Percentiles rank a stretch among this genome's conserved stretches.
Evolutionary conservation across 768 basidiomycete species (phyloP).

Genomic region (Kwoniella sp.): DNA sequence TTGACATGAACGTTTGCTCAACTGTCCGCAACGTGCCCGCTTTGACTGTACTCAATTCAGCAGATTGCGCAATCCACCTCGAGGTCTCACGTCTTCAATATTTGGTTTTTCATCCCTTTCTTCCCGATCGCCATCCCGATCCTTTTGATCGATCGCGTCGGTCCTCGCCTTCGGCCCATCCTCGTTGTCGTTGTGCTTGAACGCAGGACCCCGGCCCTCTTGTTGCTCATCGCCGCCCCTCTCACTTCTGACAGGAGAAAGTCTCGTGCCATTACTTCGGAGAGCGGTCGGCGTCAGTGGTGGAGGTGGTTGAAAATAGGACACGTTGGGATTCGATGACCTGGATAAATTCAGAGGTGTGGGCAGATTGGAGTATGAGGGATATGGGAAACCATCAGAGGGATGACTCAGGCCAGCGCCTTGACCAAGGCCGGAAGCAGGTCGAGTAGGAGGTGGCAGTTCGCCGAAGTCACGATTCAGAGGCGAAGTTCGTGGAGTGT

Average conservation of each 20-base stretch:
- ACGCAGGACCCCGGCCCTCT: not conserved
- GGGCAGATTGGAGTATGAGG: not conserved
- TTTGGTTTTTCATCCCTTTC: not conserved
- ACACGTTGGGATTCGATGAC: conserved; percentile 19
- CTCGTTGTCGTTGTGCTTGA: conserved; percentile 1
- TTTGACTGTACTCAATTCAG: too few relatives aligned
- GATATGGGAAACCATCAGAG: not conserved
- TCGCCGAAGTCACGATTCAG: conserved; percentile 4
- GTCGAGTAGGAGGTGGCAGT: conserved; percentile 5
- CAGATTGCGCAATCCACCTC: conserved; percentile 16
- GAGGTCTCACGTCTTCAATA: conserved; percentile 13
- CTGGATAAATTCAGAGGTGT: conserved; percentile 10
- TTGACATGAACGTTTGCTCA: too few relatives aligned
- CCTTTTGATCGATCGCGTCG: not conserved
- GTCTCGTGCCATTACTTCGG: not conserved
- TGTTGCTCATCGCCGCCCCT: not conserved
- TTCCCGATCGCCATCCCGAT: too few relatives aligned
- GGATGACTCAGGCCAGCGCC: not conserved
- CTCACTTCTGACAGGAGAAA: not conserved
- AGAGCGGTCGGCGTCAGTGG: conserved; percentile 1
- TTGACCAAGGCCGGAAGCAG: not conserved
- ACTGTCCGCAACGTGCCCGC: too few relatives aligned
- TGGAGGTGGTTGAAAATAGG: conserved; percentile 7
- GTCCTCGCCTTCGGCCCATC: not conserved
- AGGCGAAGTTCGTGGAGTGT: conserved; percentile 4